Evolutionary conservation across 2,329 filamentous ascomycete species (phyloP).

Genomic region (Ceratocystiopsis minuta): DNA sequence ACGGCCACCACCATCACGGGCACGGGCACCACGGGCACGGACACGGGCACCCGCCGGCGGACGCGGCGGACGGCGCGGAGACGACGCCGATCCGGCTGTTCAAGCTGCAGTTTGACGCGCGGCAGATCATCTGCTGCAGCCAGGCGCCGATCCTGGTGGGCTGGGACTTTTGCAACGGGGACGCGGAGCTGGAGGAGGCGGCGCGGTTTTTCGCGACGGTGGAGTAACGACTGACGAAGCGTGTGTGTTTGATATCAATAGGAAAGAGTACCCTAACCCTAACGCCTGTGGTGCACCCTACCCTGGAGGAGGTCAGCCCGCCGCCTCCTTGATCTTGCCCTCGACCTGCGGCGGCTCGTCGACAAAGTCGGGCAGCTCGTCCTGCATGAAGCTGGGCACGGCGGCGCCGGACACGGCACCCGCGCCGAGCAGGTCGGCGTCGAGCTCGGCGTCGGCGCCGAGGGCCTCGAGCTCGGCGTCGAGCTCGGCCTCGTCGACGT

Average conservation of each 20-base stretch:
- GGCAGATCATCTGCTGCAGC: slow-evolving; percentile 84
- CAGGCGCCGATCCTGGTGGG: slow-evolving; percentile 84
- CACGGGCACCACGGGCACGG: not conserved
- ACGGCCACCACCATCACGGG: not conserved
- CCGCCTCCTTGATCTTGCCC: slow-evolving; percentile 10
- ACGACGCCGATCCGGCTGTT: slow-evolving; percentile 51
- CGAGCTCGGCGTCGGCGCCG: slow-evolving; percentile 83
- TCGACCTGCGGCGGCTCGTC: slow-evolving; percentile 54
- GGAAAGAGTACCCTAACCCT: too few relatives aligned
- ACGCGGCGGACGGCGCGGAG: slow-evolving; percentile 28
- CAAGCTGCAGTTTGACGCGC: slow-evolving; percentile 89
- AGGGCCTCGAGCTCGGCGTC: slow-evolving; percentile 92
- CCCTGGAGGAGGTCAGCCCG: slow-evolving; percentile 3
- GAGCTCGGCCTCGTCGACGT: slow-evolving; percentile 89
- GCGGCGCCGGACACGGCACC: slow-evolving; percentile 36
- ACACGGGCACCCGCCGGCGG: slow-evolving; percentile 7
- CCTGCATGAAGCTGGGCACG: slow-evolving; percentile 75
- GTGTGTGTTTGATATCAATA: too few relatives aligned
- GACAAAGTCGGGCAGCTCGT: slow-evolving; percentile 81
- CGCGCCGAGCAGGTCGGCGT: slow-evolving; percentile 40
- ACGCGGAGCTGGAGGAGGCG: slow-evolving; percentile 61
- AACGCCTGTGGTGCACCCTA: too few relatives aligned
- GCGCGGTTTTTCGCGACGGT: slow-evolving; percentile 58
- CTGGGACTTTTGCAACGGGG: slow-evolving; percentile 91
- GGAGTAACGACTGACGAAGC: slow-evolving; percentile 21